Conservation (phyloP, 2,329 filamentous ascomycete genomes). For the Parastagonospora nodorum region DNA sequence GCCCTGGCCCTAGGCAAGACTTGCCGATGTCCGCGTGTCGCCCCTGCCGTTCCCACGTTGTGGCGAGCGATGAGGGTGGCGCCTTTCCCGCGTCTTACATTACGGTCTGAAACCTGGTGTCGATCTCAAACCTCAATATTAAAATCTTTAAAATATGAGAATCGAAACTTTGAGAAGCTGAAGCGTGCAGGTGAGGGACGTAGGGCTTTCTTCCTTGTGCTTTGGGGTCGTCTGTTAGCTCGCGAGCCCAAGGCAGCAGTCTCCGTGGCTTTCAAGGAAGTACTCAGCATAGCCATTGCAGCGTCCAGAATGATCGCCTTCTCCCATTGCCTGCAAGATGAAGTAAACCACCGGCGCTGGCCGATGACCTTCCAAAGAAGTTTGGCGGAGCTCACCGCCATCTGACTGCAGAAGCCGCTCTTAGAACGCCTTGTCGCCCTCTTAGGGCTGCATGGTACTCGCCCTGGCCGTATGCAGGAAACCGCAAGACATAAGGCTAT, state of each 20-base stretch:
- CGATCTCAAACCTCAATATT: not conserved
- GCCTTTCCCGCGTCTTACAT: constrained; percentile 1
- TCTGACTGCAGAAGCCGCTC: too few species aligned
- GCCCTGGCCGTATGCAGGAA: not conserved
- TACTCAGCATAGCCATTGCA: not conserved
- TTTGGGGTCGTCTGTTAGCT: too few species aligned
- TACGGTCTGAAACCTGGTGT: too few species aligned
- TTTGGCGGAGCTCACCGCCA: too few species aligned
- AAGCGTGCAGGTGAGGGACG: not conserved
- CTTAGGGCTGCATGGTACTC: not conserved
- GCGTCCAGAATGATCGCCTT: not conserved
- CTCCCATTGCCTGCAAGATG: not conserved
- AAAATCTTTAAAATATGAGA: not conserved
- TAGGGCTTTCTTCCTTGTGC: not conserved
- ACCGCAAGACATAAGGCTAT: too few species aligned
- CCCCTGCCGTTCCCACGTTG: not conserved
- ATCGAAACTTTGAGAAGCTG: not conserved
- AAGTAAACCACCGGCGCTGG: not conserved
- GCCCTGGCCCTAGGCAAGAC: constrained; percentile 1
- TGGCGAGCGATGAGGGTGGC: not conserved
- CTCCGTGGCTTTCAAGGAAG: not conserved
- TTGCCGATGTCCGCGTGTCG: not conserved
- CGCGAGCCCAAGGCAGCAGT: not conserved
- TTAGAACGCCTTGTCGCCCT: not conserved
- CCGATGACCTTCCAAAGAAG: not conserved